Evolutionary conservation across 129 eudicot genomes (phyloP), one percentile per base, ranked within the genome.

Genomic region (Chrysanthemum lavandulifolium): DNA sequence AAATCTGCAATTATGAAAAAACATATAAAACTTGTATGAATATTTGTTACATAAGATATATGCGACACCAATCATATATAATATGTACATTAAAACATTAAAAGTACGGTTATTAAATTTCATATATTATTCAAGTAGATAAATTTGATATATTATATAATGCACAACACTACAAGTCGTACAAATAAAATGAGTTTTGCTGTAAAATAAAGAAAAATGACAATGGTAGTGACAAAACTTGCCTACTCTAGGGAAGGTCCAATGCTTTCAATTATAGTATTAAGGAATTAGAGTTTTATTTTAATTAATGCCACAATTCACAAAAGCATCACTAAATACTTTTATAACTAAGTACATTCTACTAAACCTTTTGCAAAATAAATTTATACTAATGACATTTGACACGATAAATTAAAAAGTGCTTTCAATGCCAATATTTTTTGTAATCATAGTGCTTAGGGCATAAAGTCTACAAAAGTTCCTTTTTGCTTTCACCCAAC

Each of bases 211-310:
- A 29, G 72, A 74, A 13, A 13, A 50, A 64, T 71, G 78, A 72
- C 82, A 65, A 78, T 78, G 68, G 52, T 78, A 55, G 78, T 78
- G 82, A 78, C 78, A 78, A 78, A 78, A 66, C 61, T 65, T 78
- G 78, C 73, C 82, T 78, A 48, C 76, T 58, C 31, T 56, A 36
- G 45, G 23, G 57, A 53, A 48, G 68, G 67, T 72, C 82, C 68
- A 78, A 78, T 71, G 73, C 31, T 63, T 54, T 76, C n/a, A 1
- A 15, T 15, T 64, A 13, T 47, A 49, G 6, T 6, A 51, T 19
- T 7, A 19, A 54, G 27, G 25, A 6, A 18, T 56, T n/a, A 19
- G 2, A 19, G 45, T 7, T 36, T 36, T 36, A 36, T 36, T 36
- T 36, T 36, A 36, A 31, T 36, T 40, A 40, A 40, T 1, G 47